Evolutionary conservation across 495 filamentous ascomycete species (phyloP), one percentile per base, ranked within the genome.

Genomic region (Rusavskia elegans): DNA sequence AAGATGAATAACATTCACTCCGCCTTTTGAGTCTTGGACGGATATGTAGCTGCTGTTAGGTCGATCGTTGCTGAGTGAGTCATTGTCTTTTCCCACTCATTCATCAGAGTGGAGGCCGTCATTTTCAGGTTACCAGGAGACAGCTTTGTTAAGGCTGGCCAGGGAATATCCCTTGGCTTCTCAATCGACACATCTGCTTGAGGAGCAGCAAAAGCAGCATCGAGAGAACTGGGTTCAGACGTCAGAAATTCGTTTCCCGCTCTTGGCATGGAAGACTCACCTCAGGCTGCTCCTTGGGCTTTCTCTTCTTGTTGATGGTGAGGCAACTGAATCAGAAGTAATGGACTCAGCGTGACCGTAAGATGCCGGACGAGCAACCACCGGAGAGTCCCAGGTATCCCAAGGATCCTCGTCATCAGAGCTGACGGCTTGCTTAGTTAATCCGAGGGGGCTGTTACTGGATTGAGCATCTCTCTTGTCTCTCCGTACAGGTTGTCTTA

Each of bases 41-140:
- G 23, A 16, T 9, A 29, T 10, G 2, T 46, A n/a, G 9, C 42
- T 19, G 11, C n/a, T 23, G 21, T 35, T 17, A 17, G 3, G 25
- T 30, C 16, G 16, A 48, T 23, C 9, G 14, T 35, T 5, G 9
- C 13, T 13, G 39, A 42, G 16, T 35, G 23, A 13, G 46, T 27
- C 35, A 57, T 50, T 32, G 45, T 59, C 36, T 50, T 74, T 63
- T 92, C 86, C 85, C 84, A 89, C 58, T 89, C 84, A 48, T 74
- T 80, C 78, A 89, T 87, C 52, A 87, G 68, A 49, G 79, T 79
- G 21, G 76, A 77, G 3, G 84, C 82, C n/a, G 82, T 82, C 10
- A 71, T 74, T 55, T 77, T 81, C 53, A 89, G 70, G 54, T 83
- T 84, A 45, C 72, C 75, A 0, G 84, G 82, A 10, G 78, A 74